These are phyloP conservation scores for Mucor racemosus DNA, from an alignment of 371 early-diverging fungal genomes.

Conservation along the genomic window DNA sequence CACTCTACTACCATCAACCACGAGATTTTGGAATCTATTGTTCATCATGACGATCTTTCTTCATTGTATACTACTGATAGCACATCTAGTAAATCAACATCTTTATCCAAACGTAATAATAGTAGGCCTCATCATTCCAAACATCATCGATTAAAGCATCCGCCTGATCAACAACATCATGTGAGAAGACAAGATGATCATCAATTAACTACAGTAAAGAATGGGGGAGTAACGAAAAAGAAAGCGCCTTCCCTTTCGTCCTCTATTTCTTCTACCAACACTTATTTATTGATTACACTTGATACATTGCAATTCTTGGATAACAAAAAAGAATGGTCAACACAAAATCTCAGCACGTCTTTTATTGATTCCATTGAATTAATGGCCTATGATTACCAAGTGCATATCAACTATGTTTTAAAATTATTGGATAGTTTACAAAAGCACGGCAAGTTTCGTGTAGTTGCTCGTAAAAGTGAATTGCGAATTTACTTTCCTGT, in stretches of 20 bases:
- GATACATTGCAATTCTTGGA: conserved; percentile 21
- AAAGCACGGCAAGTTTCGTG: conserved; percentile 17
- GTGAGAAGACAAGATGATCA: conserved; percentile 5
- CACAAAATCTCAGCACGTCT: conserved; percentile 14
- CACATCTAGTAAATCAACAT: neutral
- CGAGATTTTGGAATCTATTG: conserved; percentile 14
- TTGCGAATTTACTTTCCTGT: conserved; percentile 32
- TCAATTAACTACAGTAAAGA: neutral
- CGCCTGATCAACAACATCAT: conserved; percentile 4
- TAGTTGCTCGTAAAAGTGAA: conserved; percentile 15
- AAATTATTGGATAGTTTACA: conserved; percentile 16
- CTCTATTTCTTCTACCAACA: neutral
- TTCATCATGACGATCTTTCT: conserved; percentile 27
- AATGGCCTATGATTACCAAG: conserved; percentile 16
- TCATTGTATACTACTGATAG: conserved; percentile 4
- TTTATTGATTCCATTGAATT: conserved; percentile 23
- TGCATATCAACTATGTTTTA: conserved; percentile 22
- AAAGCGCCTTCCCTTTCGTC: neutral
- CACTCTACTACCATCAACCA: neutral
- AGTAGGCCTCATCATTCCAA: neutral
- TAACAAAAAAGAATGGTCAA: conserved; percentile 13
- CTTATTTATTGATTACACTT: conserved; percentile 22
- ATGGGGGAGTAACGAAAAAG: neutral
- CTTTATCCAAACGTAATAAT: neutral
- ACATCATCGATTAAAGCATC: conserved; percentile 6